Evolutionary conservation across 2,329 filamentous ascomycete species (phyloP), one percentile per base, ranked within the genome.

Genomic region (Penicillium sp.): DNA sequence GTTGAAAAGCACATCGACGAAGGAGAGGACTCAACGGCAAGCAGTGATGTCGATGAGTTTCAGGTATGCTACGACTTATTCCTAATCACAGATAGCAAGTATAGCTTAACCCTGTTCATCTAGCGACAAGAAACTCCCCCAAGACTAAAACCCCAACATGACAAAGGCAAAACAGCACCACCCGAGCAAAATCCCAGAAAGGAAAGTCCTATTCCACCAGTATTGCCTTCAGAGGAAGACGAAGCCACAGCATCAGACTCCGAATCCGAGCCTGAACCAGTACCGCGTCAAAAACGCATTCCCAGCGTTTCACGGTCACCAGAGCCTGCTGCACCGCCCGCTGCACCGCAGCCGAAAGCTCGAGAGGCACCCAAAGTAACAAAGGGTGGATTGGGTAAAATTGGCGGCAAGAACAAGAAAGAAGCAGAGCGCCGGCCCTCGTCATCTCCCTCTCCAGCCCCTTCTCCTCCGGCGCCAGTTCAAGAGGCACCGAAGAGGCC

Each of bases 71-170:
- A 29, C 13, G 9, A 33, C 47, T 43, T 21, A 7, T 29, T 21
- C 57, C 43, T 55, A 25, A 50, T 40, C 21, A 57, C 23, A 25
- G 5, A 25, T n/a, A 25, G 5, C 15, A 25, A 25, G 31, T 47
- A 53, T 44, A 19, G 8, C 19, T 41, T 46, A 31, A 57, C 36
- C 21, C 8, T 5, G 19, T 50, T 48, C 38, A n/a, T 44, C 5
- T 56, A 76, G 74, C 70, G 67, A 60, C 71, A 75, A 66, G 68
- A 73, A 57, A 75, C 69, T 5, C 70, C 72, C 46, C 70, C 72
- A 19, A 62, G 65, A 48, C 55, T 71, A 0, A 72, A 66, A 36
- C 40, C 52, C 16, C 60, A 58, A 47, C 25, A 57, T 23, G 40
- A 31, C 3, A 51, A 56, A 33, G 16, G 59, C 27, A 49, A 53